These are phyloP conservation scores for Trapa bicornis DNA, from an alignment of 345 rosid species.

Conservation along the genomic window DNA sequence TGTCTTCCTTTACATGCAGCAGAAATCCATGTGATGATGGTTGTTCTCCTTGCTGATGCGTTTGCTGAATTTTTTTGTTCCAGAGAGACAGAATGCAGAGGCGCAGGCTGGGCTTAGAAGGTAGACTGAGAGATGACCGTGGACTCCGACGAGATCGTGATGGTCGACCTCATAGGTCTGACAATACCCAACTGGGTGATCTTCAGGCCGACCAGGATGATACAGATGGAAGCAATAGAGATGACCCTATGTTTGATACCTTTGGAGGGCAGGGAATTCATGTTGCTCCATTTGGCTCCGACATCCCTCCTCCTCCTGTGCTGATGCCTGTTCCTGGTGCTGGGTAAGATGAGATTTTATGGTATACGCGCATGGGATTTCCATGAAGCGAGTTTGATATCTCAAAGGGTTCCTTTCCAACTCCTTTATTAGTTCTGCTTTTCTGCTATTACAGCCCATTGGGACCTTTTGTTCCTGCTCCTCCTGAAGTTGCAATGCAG, in stretches of 20 bases:
- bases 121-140: constrained; percentile 74
- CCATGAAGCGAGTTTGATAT: background rate
- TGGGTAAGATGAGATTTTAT: constrained; percentile 45
- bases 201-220: constrained; percentile 45
- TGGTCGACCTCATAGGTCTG: constrained; percentile 50
- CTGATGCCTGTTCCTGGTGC: constrained; percentile 99
- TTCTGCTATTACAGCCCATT: constrained; percentile 56
- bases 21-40: background rate
- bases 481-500: constrained; percentile 92
- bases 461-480: constrained; percentile 98
- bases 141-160: constrained; percentile 76
- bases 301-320: constrained; percentile 81
- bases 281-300: constrained; percentile 64
- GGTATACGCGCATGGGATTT: background rate
- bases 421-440: background rate
- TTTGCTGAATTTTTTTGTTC: constrained; percentile 5
- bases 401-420: background rate
- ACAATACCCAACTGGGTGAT: constrained; percentile 57
- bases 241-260: constrained; percentile 56
- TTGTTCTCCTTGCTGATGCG: background rate
- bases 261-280: constrained; percentile 71
- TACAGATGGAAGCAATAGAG: constrained; percentile 48
- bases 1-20: background rate
- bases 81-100: constrained; percentile 75
- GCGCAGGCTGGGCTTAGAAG: constrained; percentile 53